phyloP scores from a whole-genome alignment of 805 yeast genomes.

The Sugiyamaella floridensis region DNA sequence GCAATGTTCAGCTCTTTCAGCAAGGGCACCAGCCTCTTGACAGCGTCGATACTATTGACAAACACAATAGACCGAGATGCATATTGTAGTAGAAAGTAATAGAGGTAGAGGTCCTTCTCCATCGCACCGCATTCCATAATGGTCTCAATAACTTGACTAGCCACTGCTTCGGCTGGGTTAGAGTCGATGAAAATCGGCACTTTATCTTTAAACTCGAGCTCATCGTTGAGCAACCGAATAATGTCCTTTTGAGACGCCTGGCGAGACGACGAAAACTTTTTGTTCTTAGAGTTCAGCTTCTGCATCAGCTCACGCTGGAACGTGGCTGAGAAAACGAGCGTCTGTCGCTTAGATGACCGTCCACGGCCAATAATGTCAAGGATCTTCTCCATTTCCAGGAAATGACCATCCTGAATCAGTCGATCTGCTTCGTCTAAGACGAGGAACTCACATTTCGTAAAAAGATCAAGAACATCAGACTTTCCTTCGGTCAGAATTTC shows the following conservation, averaged over 20 bases:
- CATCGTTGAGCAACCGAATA: conserved; percentile 54
- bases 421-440: conserved; percentile 97
- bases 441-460: conserved; percentile 41
- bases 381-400: conserved; percentile 82
- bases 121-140: conserved; percentile 84
- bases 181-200: conserved; percentile 72
- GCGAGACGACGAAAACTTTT: conserved; percentile 22
- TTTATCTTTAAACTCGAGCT: conserved; percentile 61
- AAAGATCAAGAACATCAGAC: conserved; percentile 31
- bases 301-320: conserved; percentile 77
- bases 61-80: conserved; percentile 88
- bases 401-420: conserved; percentile 90
- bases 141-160: conserved; percentile 72
- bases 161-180: conserved; percentile 76
- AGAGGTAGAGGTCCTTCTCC: conserved; percentile 84
- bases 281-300: conserved; percentile 47
- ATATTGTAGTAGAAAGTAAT: conserved; percentile 77
- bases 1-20: conserved; percentile 60
- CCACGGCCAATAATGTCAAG: conserved; percentile 56
- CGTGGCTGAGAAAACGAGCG: conserved; percentile 92
- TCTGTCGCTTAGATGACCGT: conserved; percentile 49
- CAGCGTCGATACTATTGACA: conserved; percentile 93
- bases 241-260: conserved; percentile 45
- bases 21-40: conserved; percentile 73
- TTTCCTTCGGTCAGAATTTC: conserved; percentile 46